phyloP scores from a whole-genome alignment of 495 filamentous ascomycete species.

The Astrocystis sublimbata region DNA sequence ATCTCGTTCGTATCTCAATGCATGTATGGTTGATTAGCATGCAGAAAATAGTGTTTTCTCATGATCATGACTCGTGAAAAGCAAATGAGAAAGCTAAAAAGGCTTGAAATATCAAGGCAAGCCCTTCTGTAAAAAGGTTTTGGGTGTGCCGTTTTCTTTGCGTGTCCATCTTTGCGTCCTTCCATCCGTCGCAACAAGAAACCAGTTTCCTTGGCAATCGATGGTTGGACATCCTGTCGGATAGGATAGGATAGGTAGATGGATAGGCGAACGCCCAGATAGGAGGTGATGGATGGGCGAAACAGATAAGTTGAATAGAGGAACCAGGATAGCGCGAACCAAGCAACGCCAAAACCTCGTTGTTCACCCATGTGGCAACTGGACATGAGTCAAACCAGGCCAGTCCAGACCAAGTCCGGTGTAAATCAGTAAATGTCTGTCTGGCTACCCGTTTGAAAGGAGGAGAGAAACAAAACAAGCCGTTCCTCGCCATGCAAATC shows the following conservation, averaged over 20 bases:
- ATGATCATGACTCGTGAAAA: conserved; percentile 1
- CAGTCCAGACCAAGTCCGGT: too few species aligned
- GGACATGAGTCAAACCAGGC: neutral
- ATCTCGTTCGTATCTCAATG: too few species aligned
- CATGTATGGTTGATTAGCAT: too few species aligned
- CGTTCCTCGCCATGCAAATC: neutral
- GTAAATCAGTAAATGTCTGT: too few species aligned
- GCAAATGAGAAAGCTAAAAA: neutral
- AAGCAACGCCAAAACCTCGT: neutral
- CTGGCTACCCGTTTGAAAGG: neutral
- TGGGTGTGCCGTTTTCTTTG: too few species aligned
- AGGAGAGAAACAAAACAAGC: neutral
- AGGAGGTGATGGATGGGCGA: neutral
- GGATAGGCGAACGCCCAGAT: neutral
- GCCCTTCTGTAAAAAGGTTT: too few species aligned
- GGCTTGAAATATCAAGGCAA: too few species aligned
- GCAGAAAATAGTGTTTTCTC: neutral
- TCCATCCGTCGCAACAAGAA: neutral
- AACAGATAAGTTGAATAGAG: neutral
- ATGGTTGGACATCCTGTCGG: neutral
- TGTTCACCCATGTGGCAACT: neutral
- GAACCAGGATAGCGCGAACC: neutral
- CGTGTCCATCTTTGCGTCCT: neutral
- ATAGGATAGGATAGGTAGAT: neutral
- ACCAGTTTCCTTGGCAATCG: neutral